Base-by-base conservation (phyloP, 768 basidiomycete species). In the Cantharellus cinnabarinus region DNA sequence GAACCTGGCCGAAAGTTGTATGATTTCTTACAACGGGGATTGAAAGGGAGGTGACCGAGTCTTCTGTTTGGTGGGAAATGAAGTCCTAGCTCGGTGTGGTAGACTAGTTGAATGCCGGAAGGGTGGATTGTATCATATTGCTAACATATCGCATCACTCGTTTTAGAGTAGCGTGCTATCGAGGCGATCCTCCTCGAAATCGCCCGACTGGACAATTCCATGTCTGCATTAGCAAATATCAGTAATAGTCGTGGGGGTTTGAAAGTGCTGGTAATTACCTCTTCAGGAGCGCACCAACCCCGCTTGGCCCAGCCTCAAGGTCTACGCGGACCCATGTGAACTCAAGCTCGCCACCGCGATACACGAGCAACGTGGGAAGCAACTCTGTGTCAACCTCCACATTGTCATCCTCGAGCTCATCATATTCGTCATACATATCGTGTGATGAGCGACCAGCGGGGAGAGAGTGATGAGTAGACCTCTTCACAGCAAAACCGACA, bases 1-100 rank as follows among this genome's bases (percentile, higher is more conserved):
- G 90, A 88, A 64, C 82, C 84, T 0, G 93, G 89, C 34, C 84
- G 79, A 66, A 68, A 76, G 10, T 85, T 86, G 64, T 89, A 77
- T 72, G 77, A 82, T 40, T 98, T 98, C 66, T 75, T 95, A 64
- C 83, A 88, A 68, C 76, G 71, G 4, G 86, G 86, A 10, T 48
- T 48, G 44, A 48, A 48, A 29, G 20, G 20, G 20, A 29, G 20
- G 20, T 29, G 20, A 29, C 20, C 20, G 20, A 29, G 20, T 29
- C 20, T 29, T 29, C 20, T 29, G 20, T 29, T 29, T 29, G 20
- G 20, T 29, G 20, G 20, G 20, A 29, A 29, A 29, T 29, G 20
- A 29, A 29, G 20, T 29, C 20, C 20, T 29, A 29, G 20, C 20
- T 29, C 20, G 20, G 20, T 29, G 20, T 29, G 20, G 20, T 29